A percentile compares a stretch with the other conserved stretches of the same genome.
phyloP scores from a whole-genome alignment of 2,329 filamentous ascomycete genomes.

The Polytolypa hystricis region DNA sequence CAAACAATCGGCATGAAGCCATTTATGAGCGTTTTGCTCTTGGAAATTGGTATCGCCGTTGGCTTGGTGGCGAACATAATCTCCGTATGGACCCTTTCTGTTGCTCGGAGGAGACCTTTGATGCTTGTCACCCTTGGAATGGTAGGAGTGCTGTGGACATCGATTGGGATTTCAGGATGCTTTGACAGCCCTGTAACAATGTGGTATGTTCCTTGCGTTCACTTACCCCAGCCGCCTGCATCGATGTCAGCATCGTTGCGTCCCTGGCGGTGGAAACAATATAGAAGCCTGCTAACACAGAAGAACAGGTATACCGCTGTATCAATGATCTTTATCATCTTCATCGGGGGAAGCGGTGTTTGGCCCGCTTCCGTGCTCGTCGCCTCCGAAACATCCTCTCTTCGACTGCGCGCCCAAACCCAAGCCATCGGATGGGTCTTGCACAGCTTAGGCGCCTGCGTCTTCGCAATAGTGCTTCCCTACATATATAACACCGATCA shows the following conservation, averaged over 20 bases:
- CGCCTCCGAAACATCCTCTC: conserved; percentile 24
- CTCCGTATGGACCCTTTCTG: conserved; percentile 35
- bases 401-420: conserved; percentile 28
- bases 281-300: background rate
- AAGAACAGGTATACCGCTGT: conserved; percentile 29
- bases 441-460: conserved; percentile 29
- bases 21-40: conserved; percentile 28
- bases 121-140: conserved; percentile 24
- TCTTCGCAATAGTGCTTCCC: conserved; percentile 38
- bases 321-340: conserved; percentile 36
- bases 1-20: conserved; percentile 24
- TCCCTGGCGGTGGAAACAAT: background rate
- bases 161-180: conserved; percentile 39
- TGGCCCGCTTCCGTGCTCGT: conserved; percentile 30
- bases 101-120: conserved; percentile 31
- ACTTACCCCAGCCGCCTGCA: background rate
- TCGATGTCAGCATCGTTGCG: background rate
- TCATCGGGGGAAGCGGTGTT: conserved; percentile 24
- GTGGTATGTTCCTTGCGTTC: conserved; percentile 27
- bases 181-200: conserved; percentile 28
- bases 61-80: conserved; percentile 36
- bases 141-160: conserved; percentile 31
- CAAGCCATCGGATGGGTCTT: conserved; percentile 33
- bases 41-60: conserved; percentile 37
- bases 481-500: conserved; percentile 42